phyloP scores from a whole-genome alignment of 495 filamentous ascomycete genomes.

The Podospora bellae-mahoneyi region DNA sequence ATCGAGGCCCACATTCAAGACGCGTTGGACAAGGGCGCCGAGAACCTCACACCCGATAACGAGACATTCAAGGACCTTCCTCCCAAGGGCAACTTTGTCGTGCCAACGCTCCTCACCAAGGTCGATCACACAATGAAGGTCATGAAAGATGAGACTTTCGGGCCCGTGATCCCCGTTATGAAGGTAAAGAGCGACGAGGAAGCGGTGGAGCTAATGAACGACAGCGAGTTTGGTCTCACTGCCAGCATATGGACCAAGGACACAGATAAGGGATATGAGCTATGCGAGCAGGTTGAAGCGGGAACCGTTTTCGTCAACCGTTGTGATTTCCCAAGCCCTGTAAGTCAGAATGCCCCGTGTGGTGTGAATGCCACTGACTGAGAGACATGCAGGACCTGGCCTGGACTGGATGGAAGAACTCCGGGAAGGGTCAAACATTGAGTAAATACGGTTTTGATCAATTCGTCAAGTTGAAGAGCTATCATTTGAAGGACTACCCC shows the following conservation, averaged over 20 bases:
- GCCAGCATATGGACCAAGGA: constrained; percentile 99
- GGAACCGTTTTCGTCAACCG: constrained; percentile 97
- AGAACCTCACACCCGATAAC: constrained; percentile 78
- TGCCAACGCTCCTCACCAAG: constrained; percentile 76
- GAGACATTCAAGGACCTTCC: constrained; percentile 66
- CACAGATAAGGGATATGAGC: constrained; percentile 64
- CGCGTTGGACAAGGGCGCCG: constrained; percentile 78
- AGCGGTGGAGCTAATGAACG: constrained; percentile 86
- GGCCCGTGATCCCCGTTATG: constrained; percentile 91
- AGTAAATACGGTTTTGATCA: constrained; percentile 90
- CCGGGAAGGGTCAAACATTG: constrained; percentile 83
- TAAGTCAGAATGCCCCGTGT: constrained; percentile 46
- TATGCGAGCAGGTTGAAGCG: constrained; percentile 81
- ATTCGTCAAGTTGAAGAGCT: constrained; percentile 94
- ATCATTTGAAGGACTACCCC: constrained; percentile 86
- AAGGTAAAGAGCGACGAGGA: constrained; percentile 81
- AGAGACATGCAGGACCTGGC: constrained; percentile 70
- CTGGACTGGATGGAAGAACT: constrained; percentile 98
- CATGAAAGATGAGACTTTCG: constrained; percentile 96
- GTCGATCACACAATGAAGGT: constrained; percentile 83
- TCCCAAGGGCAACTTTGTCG: constrained; percentile 75
- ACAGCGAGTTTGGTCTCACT: constrained; percentile 89
- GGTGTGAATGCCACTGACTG: constrained; percentile 10
- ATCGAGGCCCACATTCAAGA: constrained; percentile 80
- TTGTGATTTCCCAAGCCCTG: constrained; percentile 86